Evolutionary conservation across 1,139 yeast genomes (phyloP), one percentile per base, ranked within the genome.

Genomic region (Hyphopichia pseudoburtonii): DNA sequence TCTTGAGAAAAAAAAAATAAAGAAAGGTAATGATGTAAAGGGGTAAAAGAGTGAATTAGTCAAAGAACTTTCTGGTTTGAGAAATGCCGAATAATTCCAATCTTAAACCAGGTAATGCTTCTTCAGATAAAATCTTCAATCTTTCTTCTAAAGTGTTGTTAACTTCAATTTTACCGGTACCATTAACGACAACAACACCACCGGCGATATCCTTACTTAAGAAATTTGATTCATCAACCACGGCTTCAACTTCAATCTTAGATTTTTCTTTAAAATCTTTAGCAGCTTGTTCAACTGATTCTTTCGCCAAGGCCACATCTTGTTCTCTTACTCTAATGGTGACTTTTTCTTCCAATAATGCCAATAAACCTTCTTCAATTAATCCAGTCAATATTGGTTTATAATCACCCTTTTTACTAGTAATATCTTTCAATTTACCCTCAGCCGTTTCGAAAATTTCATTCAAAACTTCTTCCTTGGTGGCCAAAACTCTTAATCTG

Each of bases 131-230:
- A 46, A 94, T 70, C 55, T 81, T 78, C 58, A 92, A 78, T 67
- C 99, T 86, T 71, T 90, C 97, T 56, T 88, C 96, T 56, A 94
- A 77, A 28, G 98, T 90, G 70, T 92, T 92, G 66, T 87, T 75
- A 41, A 92, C 88, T 52, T 84, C 90, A 50, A 94, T 90, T 67
- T 86, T 88, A 39, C 95, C 95, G 26, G 78, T 60, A 30, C 76
- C 76, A 57, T 85, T 86, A 42, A 76, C 62, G 36, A 88, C 75
- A 37, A 88, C 63, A 36, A 82, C 88, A 55, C 99, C 99, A 45
- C 99, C 99, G 35, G 94, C 81, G 43, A 70, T 66, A 45, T 80
- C 83, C 39, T 79, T 73, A 46, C 70, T 70, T 58, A 89, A 74
- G 59, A 62, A 78, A 32, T 72, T 59, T 6, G 64, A 52, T 47